These are phyloP conservation scores for Thelonectria rubi DNA, from an alignment of 2,329 filamentous ascomycete species.

Conservation along the genomic window DNA sequence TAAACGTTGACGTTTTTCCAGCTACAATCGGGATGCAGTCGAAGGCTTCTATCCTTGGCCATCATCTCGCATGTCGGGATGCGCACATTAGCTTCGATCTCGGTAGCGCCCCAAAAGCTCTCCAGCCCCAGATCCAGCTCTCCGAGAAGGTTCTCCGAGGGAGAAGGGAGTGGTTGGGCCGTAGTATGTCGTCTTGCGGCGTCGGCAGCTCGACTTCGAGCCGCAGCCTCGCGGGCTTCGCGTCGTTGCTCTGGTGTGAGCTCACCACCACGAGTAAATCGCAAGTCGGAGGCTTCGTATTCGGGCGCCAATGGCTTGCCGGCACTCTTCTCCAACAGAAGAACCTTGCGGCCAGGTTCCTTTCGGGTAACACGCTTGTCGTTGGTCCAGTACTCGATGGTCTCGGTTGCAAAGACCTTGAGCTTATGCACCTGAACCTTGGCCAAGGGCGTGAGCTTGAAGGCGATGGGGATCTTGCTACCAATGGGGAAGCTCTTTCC, in stretches of 20 bases:
- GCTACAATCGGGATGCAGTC: constrained; percentile 88
- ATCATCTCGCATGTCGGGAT: constrained; percentile 89
- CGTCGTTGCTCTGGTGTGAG: constrained; percentile 62
- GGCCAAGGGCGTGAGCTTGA: constrained; percentile 90
- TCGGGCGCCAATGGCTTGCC: constrained; percentile 78
- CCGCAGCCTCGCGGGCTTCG: constrained; percentile 58
- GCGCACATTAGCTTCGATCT: constrained; percentile 94
- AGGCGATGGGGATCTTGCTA: constrained; percentile 87
- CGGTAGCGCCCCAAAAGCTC: constrained; percentile 82
- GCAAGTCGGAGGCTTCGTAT: constrained; percentile 79
- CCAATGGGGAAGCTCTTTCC: constrained; percentile 94
- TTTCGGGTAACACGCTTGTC: constrained; percentile 86
- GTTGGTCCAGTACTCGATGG: constrained; percentile 88
- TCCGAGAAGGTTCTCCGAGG: constrained; percentile 78
- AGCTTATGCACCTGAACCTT: constrained; percentile 94
- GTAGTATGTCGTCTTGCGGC: constrained; percentile 53
- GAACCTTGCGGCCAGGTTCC: constrained; percentile 83
- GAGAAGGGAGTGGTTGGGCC: constrained; percentile 57
- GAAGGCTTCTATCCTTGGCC: constrained; percentile 72
- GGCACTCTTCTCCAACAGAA: constrained; percentile 87
- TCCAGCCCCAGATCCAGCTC: constrained; percentile 77
- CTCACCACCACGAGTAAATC: constrained; percentile 82
- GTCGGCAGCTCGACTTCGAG: constrained; percentile 62
- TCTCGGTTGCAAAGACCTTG: constrained; percentile 91
- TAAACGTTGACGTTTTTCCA: constrained; percentile 94